Conservation (phyloP, 2,329 filamentous ascomycete genomes). For the Cladosporium sp. region DNA sequence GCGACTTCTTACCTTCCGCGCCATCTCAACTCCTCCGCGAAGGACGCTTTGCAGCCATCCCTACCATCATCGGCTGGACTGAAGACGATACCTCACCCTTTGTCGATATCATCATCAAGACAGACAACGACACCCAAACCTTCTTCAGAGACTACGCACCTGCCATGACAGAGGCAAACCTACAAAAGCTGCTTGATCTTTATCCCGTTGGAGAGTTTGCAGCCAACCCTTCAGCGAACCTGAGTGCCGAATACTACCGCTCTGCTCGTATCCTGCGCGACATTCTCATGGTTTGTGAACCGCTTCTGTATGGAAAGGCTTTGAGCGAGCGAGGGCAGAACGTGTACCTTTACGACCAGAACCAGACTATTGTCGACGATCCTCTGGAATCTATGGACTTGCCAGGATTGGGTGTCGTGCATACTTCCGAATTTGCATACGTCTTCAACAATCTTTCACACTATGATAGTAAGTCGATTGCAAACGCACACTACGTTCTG, state of each 20-base stretch:
- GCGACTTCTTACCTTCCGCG: conserved; percentile 41
- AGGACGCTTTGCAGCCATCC: conserved; percentile 37
- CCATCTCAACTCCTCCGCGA: conserved; percentile 37
- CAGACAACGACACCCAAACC: conserved; percentile 26
- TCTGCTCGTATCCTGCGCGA: conserved; percentile 48
- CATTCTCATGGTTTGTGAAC: conserved; percentile 48
- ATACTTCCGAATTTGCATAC: conserved; percentile 52
- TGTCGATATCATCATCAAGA: conserved; percentile 33
- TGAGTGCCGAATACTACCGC: conserved; percentile 48
- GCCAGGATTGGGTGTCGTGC: conserved; percentile 43
- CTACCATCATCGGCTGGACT: conserved; percentile 39
- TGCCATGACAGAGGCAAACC: conserved; percentile 26
- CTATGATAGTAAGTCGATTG: conserved; percentile 34
- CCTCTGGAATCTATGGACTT: conserved; percentile 35
- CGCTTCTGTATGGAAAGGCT: conserved; percentile 39
- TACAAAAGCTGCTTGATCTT: conserved; percentile 27
- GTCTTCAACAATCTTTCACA: conserved; percentile 40
- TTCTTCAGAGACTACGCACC: conserved; percentile 41
- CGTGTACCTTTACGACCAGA: conserved; percentile 50
- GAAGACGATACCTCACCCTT: conserved; percentile 39
- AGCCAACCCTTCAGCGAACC: conserved; percentile 31
- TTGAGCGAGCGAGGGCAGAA: conserved; percentile 35
- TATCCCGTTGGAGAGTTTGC: conserved; percentile 42
- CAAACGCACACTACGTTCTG: too few species aligned
- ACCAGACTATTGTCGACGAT: conserved; percentile 50